Percentiles rank a stretch among this genome's conserved stretches.
phyloP scores from a whole-genome alignment of 176 grass and related monocot genomes.

The Eleusine coracana region DNA sequence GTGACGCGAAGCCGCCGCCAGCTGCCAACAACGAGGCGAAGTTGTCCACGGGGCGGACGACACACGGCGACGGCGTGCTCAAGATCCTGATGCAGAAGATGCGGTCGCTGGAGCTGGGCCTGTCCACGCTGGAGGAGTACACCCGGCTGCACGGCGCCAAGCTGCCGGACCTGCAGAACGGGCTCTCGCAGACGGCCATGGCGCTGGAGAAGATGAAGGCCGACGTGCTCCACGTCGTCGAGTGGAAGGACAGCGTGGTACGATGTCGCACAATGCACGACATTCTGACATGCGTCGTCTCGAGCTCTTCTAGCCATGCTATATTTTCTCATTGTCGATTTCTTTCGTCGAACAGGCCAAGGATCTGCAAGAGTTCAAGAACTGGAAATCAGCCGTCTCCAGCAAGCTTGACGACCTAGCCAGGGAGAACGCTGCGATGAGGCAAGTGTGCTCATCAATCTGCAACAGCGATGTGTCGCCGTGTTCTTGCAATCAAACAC shows the following conservation, averaged over 20 bases:
- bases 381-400: conserved; percentile 63
- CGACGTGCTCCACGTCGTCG: conserved; percentile 41
- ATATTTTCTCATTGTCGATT: too few species aligned
- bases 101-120: conserved; percentile 62
- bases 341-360: conserved; percentile 20
- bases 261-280: not conserved
- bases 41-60: conserved; percentile 46
- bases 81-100: conserved; percentile 95
- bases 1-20: conserved; percentile 33
- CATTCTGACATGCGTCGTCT: not conserved
- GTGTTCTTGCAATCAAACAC: not conserved
- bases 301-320: not conserved
- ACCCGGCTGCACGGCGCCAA: conserved; percentile 53
- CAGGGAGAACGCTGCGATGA: conserved; percentile 66
- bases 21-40: conserved; percentile 34
- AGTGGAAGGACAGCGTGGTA: conserved; percentile 55
- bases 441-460: conserved; percentile 29
- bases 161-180: conserved; percentile 70
- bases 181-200: conserved; percentile 42
- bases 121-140: conserved; percentile 75
- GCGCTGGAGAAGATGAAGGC: conserved; percentile 56
- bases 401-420: conserved; percentile 61
- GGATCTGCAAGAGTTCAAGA: conserved; percentile 59
- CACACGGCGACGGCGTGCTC: conserved; percentile 71
- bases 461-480: not conserved